Percentiles rank a stretch among this genome's conserved stretches.
Evolutionary conservation across 805 yeast species (phyloP).

Genomic region (Candida manassasensis): DNA sequence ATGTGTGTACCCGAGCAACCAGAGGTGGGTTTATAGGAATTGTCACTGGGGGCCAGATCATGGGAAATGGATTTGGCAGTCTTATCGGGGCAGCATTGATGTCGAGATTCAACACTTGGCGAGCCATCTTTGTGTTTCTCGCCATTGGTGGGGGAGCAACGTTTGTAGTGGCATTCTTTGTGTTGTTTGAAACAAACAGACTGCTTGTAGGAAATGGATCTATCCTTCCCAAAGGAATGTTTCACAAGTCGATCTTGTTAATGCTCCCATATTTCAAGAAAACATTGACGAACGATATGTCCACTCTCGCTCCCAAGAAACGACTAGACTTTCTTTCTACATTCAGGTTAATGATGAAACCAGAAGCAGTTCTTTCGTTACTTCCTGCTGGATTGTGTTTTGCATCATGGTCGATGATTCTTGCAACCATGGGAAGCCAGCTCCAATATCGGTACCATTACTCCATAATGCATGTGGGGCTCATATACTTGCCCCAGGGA

Average conservation of each 20-base stretch:
- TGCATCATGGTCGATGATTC: constrained; percentile 64
- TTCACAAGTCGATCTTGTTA: constrained; percentile 45
- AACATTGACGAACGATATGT: constrained; percentile 26
- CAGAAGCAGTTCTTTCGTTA: constrained; percentile 45
- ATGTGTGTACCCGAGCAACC: constrained; percentile 56
- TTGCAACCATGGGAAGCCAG: constrained; percentile 60
- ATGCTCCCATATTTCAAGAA: constrained; percentile 21
- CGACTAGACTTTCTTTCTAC: constrained; percentile 29
- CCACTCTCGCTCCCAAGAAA: constrained; percentile 11
- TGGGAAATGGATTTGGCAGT: constrained; percentile 79
- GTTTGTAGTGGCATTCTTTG: constrained; percentile 12
- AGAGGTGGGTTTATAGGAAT: constrained; percentile 72
- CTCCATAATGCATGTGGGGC: constrained; percentile 55
- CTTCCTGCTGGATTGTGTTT: constrained; percentile 60
- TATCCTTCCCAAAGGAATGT: constrained; percentile 40
- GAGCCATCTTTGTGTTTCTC: constrained; percentile 73
- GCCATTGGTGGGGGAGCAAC: constrained; percentile 58
- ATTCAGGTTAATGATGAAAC: constrained; percentile 37
- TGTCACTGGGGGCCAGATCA: constrained; percentile 56
- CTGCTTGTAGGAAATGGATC: constrained; percentile 73
- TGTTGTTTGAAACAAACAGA: constrained; percentile 75
- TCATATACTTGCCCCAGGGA: constrained; percentile 74
- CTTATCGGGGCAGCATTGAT: constrained; percentile 51
- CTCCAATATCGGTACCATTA: constrained; percentile 48
- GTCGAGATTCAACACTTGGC: constrained; percentile 44